Evolutionary conservation across 768 basidiomycete species (phyloP).

Genomic region (Leccinum fibrillosum): DNA sequence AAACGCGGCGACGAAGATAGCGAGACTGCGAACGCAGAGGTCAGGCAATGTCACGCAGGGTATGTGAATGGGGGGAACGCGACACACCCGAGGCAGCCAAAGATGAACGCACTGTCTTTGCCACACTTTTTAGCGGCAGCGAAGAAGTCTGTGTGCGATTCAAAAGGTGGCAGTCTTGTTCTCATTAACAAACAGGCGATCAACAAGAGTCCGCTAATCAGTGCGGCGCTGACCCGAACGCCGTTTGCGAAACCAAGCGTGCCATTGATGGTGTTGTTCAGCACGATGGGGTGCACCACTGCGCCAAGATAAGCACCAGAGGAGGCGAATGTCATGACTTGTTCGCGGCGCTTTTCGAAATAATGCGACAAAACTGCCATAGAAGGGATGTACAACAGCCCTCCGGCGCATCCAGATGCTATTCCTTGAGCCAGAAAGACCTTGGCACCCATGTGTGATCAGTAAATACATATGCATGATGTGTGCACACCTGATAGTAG

Average conservation of each 20-base stretch:
- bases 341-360: slow-evolving; percentile 44
- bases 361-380: slow-evolving; percentile 51
- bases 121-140: slow-evolving; percentile 19
- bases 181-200: slow-evolving; percentile 41
- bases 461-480: background rate
- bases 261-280: slow-evolving; percentile 47
- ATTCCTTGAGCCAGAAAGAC: slow-evolving; percentile 53
- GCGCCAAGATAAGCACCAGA: slow-evolving; percentile 60
- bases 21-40: slow-evolving; percentile 11
- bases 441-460: slow-evolving; percentile 24
- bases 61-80: background rate
- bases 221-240: slow-evolving; percentile 39
- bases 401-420: slow-evolving; percentile 45
- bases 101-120: slow-evolving; percentile 25
- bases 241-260: slow-evolving; percentile 44
- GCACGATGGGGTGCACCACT: slow-evolving; percentile 58
- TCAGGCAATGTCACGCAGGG: background rate
- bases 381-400: slow-evolving; percentile 46
- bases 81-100: slow-evolving; percentile 15
- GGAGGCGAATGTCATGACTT: slow-evolving; percentile 55
- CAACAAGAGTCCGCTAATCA: slow-evolving; percentile 37
- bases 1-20: slow-evolving; percentile 38
- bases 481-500: slow-evolving; percentile 39
- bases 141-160: slow-evolving; percentile 21
- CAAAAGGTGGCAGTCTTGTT: slow-evolving; percentile 37